Conservation (phyloP, 805 yeast species). For the Kazachstania psychrophila region DNA sequence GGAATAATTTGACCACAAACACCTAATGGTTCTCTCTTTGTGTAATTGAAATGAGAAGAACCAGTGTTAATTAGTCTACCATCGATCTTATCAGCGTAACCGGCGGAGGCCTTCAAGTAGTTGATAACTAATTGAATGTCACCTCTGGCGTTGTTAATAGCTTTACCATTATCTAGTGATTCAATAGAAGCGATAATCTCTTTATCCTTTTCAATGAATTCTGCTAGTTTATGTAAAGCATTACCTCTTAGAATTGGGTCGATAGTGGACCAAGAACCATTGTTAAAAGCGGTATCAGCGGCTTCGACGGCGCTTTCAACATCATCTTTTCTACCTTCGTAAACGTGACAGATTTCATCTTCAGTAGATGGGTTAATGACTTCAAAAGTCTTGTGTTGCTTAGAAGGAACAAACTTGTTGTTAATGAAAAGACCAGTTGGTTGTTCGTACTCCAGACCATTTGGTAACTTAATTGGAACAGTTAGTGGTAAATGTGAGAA, state of each 20-base stretch:
- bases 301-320: constrained; percentile 79
- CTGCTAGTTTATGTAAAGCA: constrained; percentile 63
- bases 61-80: constrained; percentile 58
- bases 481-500: constrained; percentile 34
- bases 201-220: constrained; percentile 62
- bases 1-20: constrained; percentile 86
- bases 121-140: constrained; percentile 65
- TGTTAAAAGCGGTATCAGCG: constrained; percentile 67
- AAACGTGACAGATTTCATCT: constrained; percentile 55
- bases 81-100: constrained; percentile 62
- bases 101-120: constrained; percentile 77
- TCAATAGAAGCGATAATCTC: constrained; percentile 75
- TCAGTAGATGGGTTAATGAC: constrained; percentile 64
- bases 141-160: constrained; percentile 59
- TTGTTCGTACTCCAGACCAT: constrained; percentile 61
- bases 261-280: constrained; percentile 52
- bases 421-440: constrained; percentile 74
- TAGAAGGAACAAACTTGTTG: constrained; percentile 57
- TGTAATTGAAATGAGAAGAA: constrained; percentile 50
- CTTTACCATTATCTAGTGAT: constrained; percentile 85
- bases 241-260: constrained; percentile 60
- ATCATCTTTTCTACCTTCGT: constrained; percentile 63
- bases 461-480: constrained; percentile 52
- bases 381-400: constrained; percentile 50
- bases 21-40: constrained; percentile 76